Evolutionary conservation across 306 rosid species (phyloP).

Genomic region (Castanea mollissima): DNA sequence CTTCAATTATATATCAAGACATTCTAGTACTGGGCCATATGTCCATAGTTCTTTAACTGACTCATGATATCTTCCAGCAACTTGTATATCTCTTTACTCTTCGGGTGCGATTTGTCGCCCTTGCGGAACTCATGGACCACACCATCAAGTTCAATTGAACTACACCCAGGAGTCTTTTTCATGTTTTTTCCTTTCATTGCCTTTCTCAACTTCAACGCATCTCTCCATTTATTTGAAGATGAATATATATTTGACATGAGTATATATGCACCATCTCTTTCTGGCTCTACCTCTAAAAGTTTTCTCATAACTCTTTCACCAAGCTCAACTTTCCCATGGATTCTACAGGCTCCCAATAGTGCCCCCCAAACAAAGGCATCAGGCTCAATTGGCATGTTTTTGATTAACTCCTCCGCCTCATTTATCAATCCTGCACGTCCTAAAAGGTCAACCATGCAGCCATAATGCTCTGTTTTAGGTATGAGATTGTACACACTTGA

Average conservation of each 20-base stretch:
- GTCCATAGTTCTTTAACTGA: constrained; percentile 21
- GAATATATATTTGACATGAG: constrained; percentile 45
- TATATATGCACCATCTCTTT: constrained; percentile 35
- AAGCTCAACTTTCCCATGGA: constrained; percentile 34
- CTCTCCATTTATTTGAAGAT: constrained; percentile 39
- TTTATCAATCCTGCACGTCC: constrained; percentile 37
- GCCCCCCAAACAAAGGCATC: constrained; percentile 42
- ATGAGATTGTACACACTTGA: constrained; percentile 24
- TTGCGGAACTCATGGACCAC: constrained; percentile 37
- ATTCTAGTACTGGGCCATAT: not conserved
- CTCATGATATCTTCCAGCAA: constrained; percentile 22
- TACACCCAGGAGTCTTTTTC: constrained; percentile 44
- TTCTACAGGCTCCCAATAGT: constrained; percentile 42
- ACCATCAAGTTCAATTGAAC: constrained; percentile 44
- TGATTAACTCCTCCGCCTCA: constrained; percentile 34
- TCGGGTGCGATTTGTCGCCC: constrained; percentile 32
- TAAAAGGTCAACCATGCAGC: constrained; percentile 53
- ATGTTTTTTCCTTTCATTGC: constrained; percentile 39
- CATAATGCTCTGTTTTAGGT: constrained; percentile 39
- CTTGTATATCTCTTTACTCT: constrained; percentile 22
- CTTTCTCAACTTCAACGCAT: constrained; percentile 42
- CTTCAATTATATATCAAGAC: not conserved
- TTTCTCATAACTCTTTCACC: constrained; percentile 33
- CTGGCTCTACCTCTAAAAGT: constrained; percentile 27
- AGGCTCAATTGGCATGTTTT: constrained; percentile 37